These are phyloP conservation scores for Saturnispora zaruensis DNA, from an alignment of 805 yeast species.

Conservation along the genomic window DNA sequence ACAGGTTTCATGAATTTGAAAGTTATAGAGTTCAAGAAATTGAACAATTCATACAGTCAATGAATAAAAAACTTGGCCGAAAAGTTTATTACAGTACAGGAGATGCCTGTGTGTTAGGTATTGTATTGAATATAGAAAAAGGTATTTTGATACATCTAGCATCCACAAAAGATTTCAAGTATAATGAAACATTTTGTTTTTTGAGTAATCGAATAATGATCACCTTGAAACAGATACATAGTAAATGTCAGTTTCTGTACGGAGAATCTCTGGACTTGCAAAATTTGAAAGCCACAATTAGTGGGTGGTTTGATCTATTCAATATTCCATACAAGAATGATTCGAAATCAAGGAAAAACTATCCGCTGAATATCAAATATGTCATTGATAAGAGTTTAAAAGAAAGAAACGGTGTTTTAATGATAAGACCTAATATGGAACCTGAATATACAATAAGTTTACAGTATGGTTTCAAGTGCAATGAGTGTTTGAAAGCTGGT, in stretches of 20 bases:
- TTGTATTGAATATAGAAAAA: constrained; percentile 11
- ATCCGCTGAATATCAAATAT: constrained; percentile 3
- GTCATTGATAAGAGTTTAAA: not conserved
- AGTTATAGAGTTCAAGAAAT: not conserved
- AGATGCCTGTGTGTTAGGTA: constrained; percentile 7
- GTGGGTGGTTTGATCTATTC: constrained; percentile 5
- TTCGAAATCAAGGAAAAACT: not conserved
- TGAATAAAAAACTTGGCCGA: constrained; percentile 7
- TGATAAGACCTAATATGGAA: constrained; percentile 1
- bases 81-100: constrained; percentile 5
- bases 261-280: not conserved
- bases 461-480: constrained; percentile 8
- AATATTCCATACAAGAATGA: not conserved
- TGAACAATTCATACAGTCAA: not conserved
- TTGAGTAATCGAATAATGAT: not conserved
- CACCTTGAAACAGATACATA: constrained; percentile 1
- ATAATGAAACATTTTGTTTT: constrained; percentile 5
- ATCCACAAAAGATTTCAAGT: constrained; percentile 1
- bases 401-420: not conserved
- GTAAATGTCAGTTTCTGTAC: constrained; percentile 3
- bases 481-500: constrained; percentile 8
- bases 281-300: constrained; percentile 1
- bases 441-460: constrained; percentile 11
- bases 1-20: constrained; percentile 1
- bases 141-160: constrained; percentile 11